Evolutionary conservation across 768 basidiomycete genomes (phyloP).

Genomic region (Steccherinum ochraceum): DNA sequence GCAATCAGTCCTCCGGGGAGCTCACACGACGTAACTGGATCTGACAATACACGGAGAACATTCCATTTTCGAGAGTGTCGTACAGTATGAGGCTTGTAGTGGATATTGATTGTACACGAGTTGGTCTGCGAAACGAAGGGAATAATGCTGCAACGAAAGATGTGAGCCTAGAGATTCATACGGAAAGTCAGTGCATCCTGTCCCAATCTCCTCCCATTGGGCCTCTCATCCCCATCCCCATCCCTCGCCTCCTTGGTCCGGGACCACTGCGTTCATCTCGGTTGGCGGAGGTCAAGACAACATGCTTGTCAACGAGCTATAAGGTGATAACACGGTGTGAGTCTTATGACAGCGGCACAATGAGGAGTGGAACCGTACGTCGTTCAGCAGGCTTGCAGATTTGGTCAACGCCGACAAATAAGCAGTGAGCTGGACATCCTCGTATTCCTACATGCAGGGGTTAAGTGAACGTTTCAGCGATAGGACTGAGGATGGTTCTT

Average conservation of each 20-base stretch:
- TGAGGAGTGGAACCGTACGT: constrained; percentile 47
- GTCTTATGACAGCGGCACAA: constrained; percentile 11
- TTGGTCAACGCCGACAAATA: constrained; percentile 87
- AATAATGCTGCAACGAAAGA: not conserved
- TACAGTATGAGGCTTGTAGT: too few species aligned
- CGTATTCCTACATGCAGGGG: constrained; percentile 67
- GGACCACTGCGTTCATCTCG: constrained; percentile 47
- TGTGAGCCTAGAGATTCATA: not conserved
- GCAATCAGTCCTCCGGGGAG: too few species aligned
- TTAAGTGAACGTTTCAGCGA: not conserved
- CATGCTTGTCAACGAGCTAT: constrained; percentile 76
- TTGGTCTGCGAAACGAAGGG: not conserved
- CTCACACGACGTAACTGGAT: too few species aligned
- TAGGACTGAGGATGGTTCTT: constrained; percentile 1
- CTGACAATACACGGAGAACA: too few species aligned
- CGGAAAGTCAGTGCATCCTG: not conserved
- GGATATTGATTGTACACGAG: not conserved
- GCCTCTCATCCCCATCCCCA: constrained; percentile 27
- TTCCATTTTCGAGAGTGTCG: too few species aligned
- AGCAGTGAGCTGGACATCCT: constrained; percentile 89
- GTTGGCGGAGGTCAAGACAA: constrained; percentile 44
- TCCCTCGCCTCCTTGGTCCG: constrained; percentile 41
- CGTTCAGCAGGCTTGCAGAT: constrained; percentile 80
- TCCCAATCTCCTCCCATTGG: constrained; percentile 8
- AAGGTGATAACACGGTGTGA: too few species aligned